Conservation (phyloP, 768 basidiomycete genomes). For the Lactarius hengduanensis region DNA sequence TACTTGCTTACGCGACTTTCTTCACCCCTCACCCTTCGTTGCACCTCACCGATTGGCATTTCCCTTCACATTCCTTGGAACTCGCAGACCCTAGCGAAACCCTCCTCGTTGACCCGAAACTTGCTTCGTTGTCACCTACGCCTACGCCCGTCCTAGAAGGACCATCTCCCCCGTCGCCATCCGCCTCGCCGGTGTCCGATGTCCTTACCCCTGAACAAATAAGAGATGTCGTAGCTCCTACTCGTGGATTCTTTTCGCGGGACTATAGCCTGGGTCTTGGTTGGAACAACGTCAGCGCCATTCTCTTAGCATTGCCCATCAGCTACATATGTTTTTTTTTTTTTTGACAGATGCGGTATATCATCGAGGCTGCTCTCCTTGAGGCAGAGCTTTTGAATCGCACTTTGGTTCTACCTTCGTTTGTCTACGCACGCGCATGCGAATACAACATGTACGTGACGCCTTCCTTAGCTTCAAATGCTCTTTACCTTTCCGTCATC, state of each 20-base stretch:
- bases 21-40: neutral
- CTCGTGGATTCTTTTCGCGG: conserved; percentile 45
- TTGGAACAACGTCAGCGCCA: conserved; percentile 47
- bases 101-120: neutral
- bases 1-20: conserved; percentile 15
- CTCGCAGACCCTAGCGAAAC: neutral
- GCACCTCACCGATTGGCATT: conserved; percentile 4
- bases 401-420: conserved; percentile 45
- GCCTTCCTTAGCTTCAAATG: conserved; percentile 4
- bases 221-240: conserved; percentile 37
- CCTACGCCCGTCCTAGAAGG: neutral
- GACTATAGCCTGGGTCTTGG: conserved; percentile 46
- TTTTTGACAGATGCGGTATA: conserved; percentile 44
- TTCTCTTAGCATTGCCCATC: neutral
- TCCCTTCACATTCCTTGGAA: neutral
- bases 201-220: conserved; percentile 37
- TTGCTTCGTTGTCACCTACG: neutral
- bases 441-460: conserved; percentile 40
- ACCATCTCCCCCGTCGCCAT: neutral
- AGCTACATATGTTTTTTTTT: conserved; percentile 10
- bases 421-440: conserved; percentile 47
- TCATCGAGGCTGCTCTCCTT: conserved; percentile 45
- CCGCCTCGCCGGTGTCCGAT: neutral
- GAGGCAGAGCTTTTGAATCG: conserved; percentile 47
- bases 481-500: neutral